phyloP scores from a whole-genome alignment of 192 early-diverging fungal genomes.

The Entomortierella chlamydospora region DNA sequence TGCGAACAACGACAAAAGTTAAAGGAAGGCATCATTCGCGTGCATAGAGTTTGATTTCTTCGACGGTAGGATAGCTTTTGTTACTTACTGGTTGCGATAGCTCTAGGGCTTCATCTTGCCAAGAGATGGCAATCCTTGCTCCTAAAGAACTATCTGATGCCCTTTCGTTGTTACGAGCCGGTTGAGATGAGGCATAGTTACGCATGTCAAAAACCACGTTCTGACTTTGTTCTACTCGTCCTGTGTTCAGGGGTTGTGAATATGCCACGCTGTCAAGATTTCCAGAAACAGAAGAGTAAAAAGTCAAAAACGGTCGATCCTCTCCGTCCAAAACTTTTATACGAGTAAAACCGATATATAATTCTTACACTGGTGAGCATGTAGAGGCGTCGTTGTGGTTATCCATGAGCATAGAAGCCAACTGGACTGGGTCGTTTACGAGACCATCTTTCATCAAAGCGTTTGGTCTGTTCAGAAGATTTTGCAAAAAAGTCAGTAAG shows the following conservation, averaged over 20 bases:
- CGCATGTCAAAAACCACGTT: slow-evolving; percentile 23
- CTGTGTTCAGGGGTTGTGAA: slow-evolving; percentile 44
- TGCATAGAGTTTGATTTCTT: too few relatives aligned
- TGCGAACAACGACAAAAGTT: background rate
- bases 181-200: slow-evolving; percentile 46
- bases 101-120: slow-evolving; percentile 44
- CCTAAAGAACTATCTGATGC: slow-evolving; percentile 50
- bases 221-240: slow-evolving; percentile 39
- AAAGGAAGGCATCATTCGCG: too few relatives aligned
- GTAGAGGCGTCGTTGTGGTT: slow-evolving; percentile 48
- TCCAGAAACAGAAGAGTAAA: background rate
- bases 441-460: slow-evolving; percentile 60
- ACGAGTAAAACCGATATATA: background rate
- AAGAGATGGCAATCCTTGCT: slow-evolving; percentile 44
- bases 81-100: slow-evolving; percentile 38
- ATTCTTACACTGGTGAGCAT: slow-evolving; percentile 36
- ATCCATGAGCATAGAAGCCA: slow-evolving; percentile 66
- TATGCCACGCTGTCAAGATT: slow-evolving; percentile 40
- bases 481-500: too few relatives aligned
- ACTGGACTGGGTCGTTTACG: slow-evolving; percentile 66
- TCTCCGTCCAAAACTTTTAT: background rate
- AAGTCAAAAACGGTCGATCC: too few relatives aligned
- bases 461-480: slow-evolving; percentile 56
- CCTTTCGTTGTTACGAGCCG: slow-evolving; percentile 42
- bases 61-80: too few relatives aligned